Evolutionary conservation across 306 rosid species (phyloP).

Genomic region (Psophocarpus tetragonolobus): DNA sequence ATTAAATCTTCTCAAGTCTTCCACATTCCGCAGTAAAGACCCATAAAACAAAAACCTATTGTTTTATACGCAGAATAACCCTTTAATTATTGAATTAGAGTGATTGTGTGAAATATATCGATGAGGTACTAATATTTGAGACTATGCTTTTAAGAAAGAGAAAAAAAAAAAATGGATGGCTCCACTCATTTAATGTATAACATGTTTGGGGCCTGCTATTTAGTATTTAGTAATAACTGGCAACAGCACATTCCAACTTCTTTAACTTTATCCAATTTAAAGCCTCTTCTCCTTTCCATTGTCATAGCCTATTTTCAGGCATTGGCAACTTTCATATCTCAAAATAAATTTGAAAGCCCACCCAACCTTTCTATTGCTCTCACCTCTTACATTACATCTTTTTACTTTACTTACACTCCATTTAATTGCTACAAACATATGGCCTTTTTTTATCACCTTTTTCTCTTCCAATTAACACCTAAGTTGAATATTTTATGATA

Average conservation of each 20-base stretch:
- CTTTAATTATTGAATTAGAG: neutral
- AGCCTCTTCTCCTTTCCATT: neutral
- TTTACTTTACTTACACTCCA: neutral
- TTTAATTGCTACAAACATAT: neutral
- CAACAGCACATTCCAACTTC: neutral
- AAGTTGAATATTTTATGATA: neutral
- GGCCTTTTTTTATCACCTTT: neutral
- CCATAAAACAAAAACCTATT: neutral
- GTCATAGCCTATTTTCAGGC: neutral
- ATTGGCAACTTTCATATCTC: neutral
- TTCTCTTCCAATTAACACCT: neutral
- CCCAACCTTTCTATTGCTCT: neutral
- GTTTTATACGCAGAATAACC: too few relatives aligned
- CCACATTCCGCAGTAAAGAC: neutral
- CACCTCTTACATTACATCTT: too few relatives aligned
- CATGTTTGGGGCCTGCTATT: constrained; percentile 25
- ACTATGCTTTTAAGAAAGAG: neutral
- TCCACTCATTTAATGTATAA: constrained; percentile 43
- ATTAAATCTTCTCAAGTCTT: neutral
- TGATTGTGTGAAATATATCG: neutral
- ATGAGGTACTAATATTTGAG: neutral
- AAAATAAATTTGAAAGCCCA: neutral
- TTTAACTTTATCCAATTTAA: neutral
- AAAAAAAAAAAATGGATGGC: constrained; percentile 2
- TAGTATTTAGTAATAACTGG: constrained; percentile 3